Evolutionary conservation across 1,139 yeast genomes (phyloP), one percentile per base, ranked within the genome.

Genomic region (Candida neerlandica): DNA sequence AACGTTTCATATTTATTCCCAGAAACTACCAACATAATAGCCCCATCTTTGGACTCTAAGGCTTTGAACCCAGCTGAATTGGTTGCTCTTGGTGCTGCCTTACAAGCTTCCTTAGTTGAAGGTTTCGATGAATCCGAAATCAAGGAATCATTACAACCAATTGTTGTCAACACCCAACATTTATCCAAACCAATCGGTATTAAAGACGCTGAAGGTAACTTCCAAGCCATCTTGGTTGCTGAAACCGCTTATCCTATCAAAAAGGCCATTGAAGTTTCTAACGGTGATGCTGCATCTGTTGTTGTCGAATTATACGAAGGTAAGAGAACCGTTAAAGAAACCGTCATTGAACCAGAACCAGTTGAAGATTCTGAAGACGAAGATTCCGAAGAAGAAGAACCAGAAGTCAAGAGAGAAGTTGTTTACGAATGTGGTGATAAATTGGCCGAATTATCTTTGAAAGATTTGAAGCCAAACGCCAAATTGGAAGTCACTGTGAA

Each of bases 201-300:
- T 59, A 82, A 85, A 67, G 86, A 84, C 59, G 84, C 83, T 44
- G 81, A 82, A 49, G 94, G 91, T 58, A 78, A 79, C 54, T 89
- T 91, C 66, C 80, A 82, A 50, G 83, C 96, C 44, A 76, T 94
- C 44, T 75, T 94, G 53, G 86, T 88, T 53, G 81, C 86, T 45
- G 95, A 91, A 74, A 89, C 99, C 49, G 90, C 97, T 32, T 84
- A 86, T 70, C 99, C 99, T 58, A 88, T 89, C 66, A 89, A 91
- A 72, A 89, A 86, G 72, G 75, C 91, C 26, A 62, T 88, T 53
- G 76, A 81, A 51, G 79, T 92, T 55, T 77, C 82, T 57, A 84
- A 86, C 60, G 86, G 86, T 52, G 76, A 69, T 32, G 70, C 79
- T 50, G 77, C 88, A 45, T 82, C 84, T 54, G 88, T 85, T 40